Evolutionary conservation across 2,329 filamentous ascomycete species (phyloP).

Genomic region (Venturia effusa): DNA sequence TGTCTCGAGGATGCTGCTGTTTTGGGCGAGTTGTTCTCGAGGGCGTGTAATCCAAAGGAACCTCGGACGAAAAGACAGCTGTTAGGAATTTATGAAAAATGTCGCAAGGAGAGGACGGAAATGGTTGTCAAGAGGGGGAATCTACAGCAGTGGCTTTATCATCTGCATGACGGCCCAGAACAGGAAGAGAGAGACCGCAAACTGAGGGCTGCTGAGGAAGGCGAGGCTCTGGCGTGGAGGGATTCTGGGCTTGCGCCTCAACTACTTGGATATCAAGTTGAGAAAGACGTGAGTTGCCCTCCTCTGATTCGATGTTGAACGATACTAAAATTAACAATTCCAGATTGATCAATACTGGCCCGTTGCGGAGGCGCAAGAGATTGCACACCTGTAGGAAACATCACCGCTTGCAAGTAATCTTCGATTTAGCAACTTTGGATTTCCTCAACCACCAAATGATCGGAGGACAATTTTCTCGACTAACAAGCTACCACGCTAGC

Average conservation of each 20-base stretch:
- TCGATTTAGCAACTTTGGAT: neutral
- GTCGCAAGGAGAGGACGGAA: slow-evolving; percentile 47
- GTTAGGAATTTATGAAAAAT: slow-evolving; percentile 41
- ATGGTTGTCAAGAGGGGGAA: slow-evolving; percentile 49
- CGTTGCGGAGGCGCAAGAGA: neutral
- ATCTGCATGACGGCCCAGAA: slow-evolving; percentile 47
- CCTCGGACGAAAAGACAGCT: neutral
- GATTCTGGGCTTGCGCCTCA: slow-evolving; percentile 1
- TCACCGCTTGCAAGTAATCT: too few relatives aligned
- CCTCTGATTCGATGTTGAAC: neutral
- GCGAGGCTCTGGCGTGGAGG: slow-evolving; percentile 16
- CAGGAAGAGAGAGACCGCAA: slow-evolving; percentile 42
- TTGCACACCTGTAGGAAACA: neutral
- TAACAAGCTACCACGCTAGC: slow-evolving; percentile 17
- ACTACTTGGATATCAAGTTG: slow-evolving; percentile 3
- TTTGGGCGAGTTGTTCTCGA: slow-evolving; percentile 15
- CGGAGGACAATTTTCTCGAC: neutral
- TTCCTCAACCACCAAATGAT: neutral
- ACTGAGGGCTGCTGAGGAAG: slow-evolving; percentile 19
- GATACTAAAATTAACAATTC: neutral
- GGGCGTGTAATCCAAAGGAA: neutral
- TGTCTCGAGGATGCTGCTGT: slow-evolving; percentile 20
- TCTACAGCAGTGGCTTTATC: slow-evolving; percentile 51
- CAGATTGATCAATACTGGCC: slow-evolving; percentile 6
- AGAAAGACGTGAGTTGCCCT: neutral